A percentile compares a stretch with the other conserved stretches of the same genome.
These are phyloP conservation scores for Blastomyces emzantsi DNA, from an alignment of 2,329 filamentous ascomycete species.

Conservation along the genomic window DNA sequence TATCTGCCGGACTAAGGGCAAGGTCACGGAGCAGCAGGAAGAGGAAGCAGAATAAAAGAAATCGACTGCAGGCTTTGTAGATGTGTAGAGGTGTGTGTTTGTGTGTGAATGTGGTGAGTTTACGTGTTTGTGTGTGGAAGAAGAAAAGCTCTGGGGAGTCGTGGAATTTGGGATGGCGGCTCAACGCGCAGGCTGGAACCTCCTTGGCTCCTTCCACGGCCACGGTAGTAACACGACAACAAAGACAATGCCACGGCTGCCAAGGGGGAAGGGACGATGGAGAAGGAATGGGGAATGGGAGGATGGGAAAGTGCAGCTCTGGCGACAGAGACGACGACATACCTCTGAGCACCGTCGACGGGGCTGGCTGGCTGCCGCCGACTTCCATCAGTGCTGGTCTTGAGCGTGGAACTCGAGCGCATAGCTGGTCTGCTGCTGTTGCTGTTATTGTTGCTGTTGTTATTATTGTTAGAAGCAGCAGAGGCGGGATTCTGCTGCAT, in stretches of 20 bases:
- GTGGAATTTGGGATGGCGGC: not conserved
- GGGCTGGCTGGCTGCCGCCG: slow-evolving; percentile 50
- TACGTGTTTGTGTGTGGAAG: not conserved
- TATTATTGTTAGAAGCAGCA: slow-evolving; percentile 16
- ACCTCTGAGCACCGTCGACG: slow-evolving; percentile 47
- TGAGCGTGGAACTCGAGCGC: slow-evolving; percentile 43
- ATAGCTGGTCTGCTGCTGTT: slow-evolving; percentile 36
- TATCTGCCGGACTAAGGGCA: not conserved
- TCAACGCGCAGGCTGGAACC: not conserved
- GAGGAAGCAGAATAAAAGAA: not conserved
- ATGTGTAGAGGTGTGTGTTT: not conserved
- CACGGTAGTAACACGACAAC: not conserved
- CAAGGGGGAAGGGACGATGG: slow-evolving; percentile 2
- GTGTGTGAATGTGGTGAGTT: not conserved
- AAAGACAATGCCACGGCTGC: not conserved
- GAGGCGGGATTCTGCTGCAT: slow-evolving; percentile 26
- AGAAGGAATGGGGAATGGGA: not conserved
- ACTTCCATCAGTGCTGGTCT: slow-evolving; percentile 41
- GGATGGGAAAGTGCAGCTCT: not conserved
- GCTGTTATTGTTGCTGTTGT: not conserved
- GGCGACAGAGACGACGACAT: slow-evolving; percentile 24
- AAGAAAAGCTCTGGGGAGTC: not conserved
- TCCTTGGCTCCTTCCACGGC: not conserved
- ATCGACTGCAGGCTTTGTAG: not conserved
- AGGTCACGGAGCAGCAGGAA: not conserved